Evolutionary conservation across 2,329 filamentous ascomycete genomes (phyloP).

Genomic region (Cercospora sojina): DNA sequence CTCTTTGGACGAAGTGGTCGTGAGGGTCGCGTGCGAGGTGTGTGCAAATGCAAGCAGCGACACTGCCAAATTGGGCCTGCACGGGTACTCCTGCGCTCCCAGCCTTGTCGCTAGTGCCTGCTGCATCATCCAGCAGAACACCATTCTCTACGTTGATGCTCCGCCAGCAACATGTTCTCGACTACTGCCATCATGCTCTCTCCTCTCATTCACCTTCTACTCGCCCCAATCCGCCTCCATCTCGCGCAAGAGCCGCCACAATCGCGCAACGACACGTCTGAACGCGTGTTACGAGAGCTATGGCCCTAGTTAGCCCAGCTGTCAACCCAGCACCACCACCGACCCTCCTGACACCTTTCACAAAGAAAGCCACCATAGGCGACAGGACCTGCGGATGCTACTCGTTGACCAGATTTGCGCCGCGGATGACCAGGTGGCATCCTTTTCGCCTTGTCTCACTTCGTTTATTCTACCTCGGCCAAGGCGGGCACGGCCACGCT

Average conservation of each 20-base stretch:
- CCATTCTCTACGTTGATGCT: background rate
- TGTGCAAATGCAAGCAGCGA: slow-evolving; percentile 1
- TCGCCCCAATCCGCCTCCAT: background rate
- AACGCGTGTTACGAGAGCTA: background rate
- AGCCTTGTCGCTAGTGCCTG: background rate
- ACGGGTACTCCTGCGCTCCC: background rate
- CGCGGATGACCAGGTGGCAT: background rate
- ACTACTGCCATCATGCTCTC: background rate
- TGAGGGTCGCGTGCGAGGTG: background rate
- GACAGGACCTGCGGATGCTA: background rate
- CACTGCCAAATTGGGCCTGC: background rate
- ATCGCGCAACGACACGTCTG: background rate
- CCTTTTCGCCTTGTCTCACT: background rate
- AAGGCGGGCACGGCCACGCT: background rate
- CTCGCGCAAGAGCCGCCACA: background rate
- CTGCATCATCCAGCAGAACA: background rate
- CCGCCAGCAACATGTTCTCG: background rate
- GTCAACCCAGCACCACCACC: background rate
- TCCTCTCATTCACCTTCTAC: background rate
- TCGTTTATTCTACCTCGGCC: background rate
- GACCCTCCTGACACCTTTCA: background rate
- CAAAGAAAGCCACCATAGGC: background rate
- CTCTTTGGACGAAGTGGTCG: background rate
- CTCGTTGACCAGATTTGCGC: background rate
- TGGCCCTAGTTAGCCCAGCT: background rate